Evolutionary conservation across 768 basidiomycete species (phyloP).

Genomic region (Lactarius sp.): DNA sequence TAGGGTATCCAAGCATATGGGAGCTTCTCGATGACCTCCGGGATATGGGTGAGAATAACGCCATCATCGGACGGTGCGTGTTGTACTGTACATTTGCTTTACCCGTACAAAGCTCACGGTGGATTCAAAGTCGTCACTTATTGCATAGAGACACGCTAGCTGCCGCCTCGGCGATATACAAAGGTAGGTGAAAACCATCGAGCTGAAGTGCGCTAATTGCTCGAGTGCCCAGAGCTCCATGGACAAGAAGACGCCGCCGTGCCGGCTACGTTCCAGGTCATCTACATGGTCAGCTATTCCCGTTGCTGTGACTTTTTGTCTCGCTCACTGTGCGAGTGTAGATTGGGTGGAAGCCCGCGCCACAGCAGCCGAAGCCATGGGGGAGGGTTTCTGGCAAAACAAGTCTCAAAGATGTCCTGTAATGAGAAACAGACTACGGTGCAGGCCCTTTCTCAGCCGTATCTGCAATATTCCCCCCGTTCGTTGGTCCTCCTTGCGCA

Average conservation of each 20-base stretch:
- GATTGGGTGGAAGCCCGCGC: slow-evolving; percentile 94
- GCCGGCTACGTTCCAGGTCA: too few species aligned
- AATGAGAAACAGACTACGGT: slow-evolving; percentile 20
- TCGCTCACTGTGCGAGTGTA: slow-evolving; percentile 29
- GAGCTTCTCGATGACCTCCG: slow-evolving; percentile 91
- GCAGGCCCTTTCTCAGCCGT: background rate
- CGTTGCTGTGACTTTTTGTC: background rate
- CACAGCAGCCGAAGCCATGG: slow-evolving; percentile 61
- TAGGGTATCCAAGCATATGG: slow-evolving; percentile 93
- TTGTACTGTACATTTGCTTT: background rate
- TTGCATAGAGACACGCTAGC: slow-evolving; percentile 82
- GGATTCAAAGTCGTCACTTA: slow-evolving; percentile 48
- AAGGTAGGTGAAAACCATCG: slow-evolving; percentile 48
- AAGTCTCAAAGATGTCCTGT: slow-evolving; percentile 58
- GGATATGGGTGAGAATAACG: slow-evolving; percentile 96
- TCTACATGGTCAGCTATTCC: slow-evolving; percentile 57
- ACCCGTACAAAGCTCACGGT: background rate
- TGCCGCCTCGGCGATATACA: slow-evolving; percentile 91
- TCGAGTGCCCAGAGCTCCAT: too few species aligned
- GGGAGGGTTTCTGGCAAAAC: slow-evolving; percentile 57
- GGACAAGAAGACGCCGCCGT: too few species aligned
- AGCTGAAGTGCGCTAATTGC: too few species aligned
- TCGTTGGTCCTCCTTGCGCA: slow-evolving; percentile 28
- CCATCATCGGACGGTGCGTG: slow-evolving; percentile 73
- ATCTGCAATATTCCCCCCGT: too few species aligned